Evolutionary conservation across 805 yeast genomes (phyloP), one percentile per base, ranked within the genome.

Genomic region (Saturnispora dispora): DNA sequence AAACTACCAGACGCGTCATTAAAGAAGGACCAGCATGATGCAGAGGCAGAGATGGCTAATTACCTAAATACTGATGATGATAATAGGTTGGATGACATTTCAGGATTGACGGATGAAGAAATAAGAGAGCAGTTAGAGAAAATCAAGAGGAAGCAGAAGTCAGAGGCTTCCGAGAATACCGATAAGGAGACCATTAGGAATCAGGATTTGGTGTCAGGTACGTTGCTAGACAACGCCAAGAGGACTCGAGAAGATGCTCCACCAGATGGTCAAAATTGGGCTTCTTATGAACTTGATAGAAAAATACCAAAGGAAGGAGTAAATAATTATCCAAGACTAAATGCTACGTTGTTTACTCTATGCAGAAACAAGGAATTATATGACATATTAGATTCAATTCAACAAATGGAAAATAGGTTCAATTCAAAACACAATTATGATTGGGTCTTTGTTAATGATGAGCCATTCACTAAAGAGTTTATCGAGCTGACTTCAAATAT

Each of bases 261-360:
- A 10, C 57, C 57, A 9, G 57, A 55, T 45, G 35, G 27, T 3
- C 18, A 25, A 15, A 47, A 51, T 6, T 55, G 57, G 57, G 45
- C 46, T 11, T 32, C 46, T 36, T 55, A 53, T 46, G 57, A 55
- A 47, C 27, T 53, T 23, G 56, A 55, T 15, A 53, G 57, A 37
- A 33, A 32, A 4, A 30, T 53, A 13, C 52, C 53, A 17, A 11
- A 13, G 33, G 6, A 9, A 5, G 51, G 45, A 28, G 33, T 41
- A 15, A 43, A 18, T 47, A 80, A 72, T 53, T 57, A 56, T 82
- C 66, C 63, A 46, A 70, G 85, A 36, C 89, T 85, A 27, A 88
- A 78, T 55, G 93, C 89, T 5, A 79, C 88, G 0, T 72, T 87
- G 58, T 77, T 74, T 42, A 65, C 75, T 15, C 60, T 75, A 17